Evolutionary conservation across 495 filamentous ascomycete species (phyloP), one percentile per base, ranked within the genome.

Genomic region (Neurospora sp.): DNA sequence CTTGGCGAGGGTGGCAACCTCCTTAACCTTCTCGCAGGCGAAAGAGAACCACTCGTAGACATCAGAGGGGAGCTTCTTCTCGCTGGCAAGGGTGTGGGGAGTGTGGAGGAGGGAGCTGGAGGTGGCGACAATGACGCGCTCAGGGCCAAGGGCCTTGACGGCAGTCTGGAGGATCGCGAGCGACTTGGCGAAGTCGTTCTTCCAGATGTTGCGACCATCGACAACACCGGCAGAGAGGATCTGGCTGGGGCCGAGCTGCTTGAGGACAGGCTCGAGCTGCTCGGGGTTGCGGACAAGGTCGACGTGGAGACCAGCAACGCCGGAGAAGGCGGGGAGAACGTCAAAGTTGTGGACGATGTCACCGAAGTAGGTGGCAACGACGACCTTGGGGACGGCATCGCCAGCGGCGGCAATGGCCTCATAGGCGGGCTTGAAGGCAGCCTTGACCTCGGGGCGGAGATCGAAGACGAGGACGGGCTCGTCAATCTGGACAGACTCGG

Each of bases 181-280:
- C 75, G 95, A 93, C 78, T 88, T 88, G 87, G 94, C 89, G 83
- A 97, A 91, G 89, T 97, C 93, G 84, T 93, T 97, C 93, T 99
- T 98, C 96, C 96, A 99, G 89, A 99, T 99, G 89, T 99, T 99
- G 80, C 96, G 93, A 77, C 96, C 96, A 79, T 98, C 94, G 75
- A 99, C 96, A 76, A 99, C 90, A 91, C 96, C 96, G 77, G 89
- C 89, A 71, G 96, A 98, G 73, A 99, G 91, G 72, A 90, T 83
- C 85, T 97, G 96, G 78, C 92, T 91, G 74, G 92, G 86, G 77
- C 94, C 93, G 69, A 99, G 92, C 86, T 99, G 79, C 75, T 94
- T 91, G 75, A 93, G 85, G 76, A 94, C 93, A 47, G 98, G 91
- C 86, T 99, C 93, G 61, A 99, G 92, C 87, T 99, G 96, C 86